Evolutionary conservation across 2,329 filamentous ascomycete genomes (phyloP).

Genomic region (Hypocreales sp.): DNA sequence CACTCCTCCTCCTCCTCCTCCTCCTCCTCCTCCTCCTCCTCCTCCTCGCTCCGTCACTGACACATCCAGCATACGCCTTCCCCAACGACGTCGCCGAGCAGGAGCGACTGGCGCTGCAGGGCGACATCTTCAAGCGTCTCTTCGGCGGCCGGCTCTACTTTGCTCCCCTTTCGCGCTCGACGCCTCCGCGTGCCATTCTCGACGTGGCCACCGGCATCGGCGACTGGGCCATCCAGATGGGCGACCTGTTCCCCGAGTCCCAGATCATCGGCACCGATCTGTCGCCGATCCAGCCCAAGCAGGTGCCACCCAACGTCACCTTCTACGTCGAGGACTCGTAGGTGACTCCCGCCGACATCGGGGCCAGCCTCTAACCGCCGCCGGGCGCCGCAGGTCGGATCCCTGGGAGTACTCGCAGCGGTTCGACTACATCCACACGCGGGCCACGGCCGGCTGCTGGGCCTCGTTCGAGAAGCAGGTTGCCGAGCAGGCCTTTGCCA

Average conservation of each 20-base stretch:
- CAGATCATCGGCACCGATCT: conserved; percentile 49
- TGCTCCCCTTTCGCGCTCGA: conserved; percentile 20
- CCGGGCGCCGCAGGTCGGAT: conserved; percentile 20
- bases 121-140: conserved; percentile 19
- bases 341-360: conserved; percentile 5
- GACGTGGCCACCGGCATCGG: conserved; percentile 31
- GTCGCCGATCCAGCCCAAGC: conserved; percentile 49
- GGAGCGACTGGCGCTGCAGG: conserved; percentile 25
- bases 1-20: neutral
- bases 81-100: conserved; percentile 27
- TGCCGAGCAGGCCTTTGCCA: conserved; percentile 34
- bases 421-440: conserved; percentile 39
- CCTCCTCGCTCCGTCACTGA: conserved; percentile 2
- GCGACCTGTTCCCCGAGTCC: conserved; percentile 42
- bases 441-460: conserved; percentile 34
- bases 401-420: conserved; percentile 36
- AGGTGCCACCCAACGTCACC: conserved; percentile 56
- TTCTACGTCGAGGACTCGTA: conserved; percentile 56
- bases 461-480: conserved; percentile 29
- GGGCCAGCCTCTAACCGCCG: neutral
- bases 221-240: conserved; percentile 54
- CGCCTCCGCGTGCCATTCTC: conserved; percentile 20
- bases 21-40: neutral
- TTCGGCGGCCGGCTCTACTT: conserved; percentile 25
- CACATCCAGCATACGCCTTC: conserved; percentile 24